Conservation (phyloP, 2,329 filamentous ascomycete genomes). For the Lizonia empirigonia region DNA sequence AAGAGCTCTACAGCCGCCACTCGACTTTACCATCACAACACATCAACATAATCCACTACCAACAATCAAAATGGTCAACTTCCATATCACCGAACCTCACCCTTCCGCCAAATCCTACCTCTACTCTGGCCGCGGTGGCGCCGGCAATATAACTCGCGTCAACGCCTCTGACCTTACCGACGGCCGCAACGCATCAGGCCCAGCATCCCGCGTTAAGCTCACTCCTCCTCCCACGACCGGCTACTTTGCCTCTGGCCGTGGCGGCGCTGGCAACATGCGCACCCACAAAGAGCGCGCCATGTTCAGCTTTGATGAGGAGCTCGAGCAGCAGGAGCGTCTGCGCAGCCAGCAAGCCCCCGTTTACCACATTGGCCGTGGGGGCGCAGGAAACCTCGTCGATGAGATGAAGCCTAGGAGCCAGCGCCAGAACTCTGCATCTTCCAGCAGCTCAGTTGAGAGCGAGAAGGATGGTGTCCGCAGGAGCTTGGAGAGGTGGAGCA, state of each 20-base stretch:
- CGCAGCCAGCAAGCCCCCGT: slow-evolving; percentile 63
- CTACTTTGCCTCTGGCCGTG: slow-evolving; percentile 69
- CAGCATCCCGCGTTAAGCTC: slow-evolving; percentile 58
- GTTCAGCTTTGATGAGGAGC: slow-evolving; percentile 72
- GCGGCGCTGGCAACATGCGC: slow-evolving; percentile 70
- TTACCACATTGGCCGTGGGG: slow-evolving; percentile 68
- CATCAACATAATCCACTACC: slow-evolving; percentile 1
- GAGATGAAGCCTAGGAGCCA: slow-evolving; percentile 42
- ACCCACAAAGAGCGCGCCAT: slow-evolving; percentile 61
- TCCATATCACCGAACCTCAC: slow-evolving; percentile 66
- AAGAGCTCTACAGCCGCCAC: slow-evolving; percentile 16
- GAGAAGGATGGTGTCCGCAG: slow-evolving; percentile 37
- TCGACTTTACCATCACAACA: slow-evolving; percentile 14
- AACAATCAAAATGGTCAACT: slow-evolving; percentile 49
- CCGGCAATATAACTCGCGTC: slow-evolving; percentile 63
- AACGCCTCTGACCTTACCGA: slow-evolving; percentile 60
- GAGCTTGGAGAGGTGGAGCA: slow-evolving; percentile 47
- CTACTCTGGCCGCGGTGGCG: slow-evolving; percentile 62
- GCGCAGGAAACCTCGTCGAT: slow-evolving; percentile 61
- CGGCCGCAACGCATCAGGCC: slow-evolving; percentile 52
- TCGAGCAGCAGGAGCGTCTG: slow-evolving; percentile 62
- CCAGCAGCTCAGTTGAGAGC: slow-evolving; percentile 35
- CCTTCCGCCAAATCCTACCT: slow-evolving; percentile 61
- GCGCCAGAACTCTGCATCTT: slow-evolving; percentile 41
- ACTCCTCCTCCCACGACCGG: slow-evolving; percentile 52